These are phyloP conservation scores for Fusarium virguliforme DNA, from an alignment of 2,329 filamentous ascomycete genomes.

Conservation along the genomic window DNA sequence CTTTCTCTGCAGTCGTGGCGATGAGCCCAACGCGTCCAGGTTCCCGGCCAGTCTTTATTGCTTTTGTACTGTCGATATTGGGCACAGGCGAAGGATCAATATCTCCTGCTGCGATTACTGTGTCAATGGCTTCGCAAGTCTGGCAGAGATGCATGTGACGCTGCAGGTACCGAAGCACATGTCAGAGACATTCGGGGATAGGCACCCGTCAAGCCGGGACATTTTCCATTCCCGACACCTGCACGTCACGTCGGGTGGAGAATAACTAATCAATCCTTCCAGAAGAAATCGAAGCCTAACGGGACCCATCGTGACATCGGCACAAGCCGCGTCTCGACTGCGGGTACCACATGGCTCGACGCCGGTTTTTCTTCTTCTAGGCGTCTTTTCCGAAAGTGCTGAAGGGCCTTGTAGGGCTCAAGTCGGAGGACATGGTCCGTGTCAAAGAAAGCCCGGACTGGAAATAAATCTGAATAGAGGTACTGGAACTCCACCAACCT, in stretches of 20 bases:
- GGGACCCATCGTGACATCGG: neutral
- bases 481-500: neutral
- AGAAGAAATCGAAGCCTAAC: neutral
- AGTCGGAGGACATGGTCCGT: neutral
- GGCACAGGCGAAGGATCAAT: neutral
- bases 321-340: neutral
- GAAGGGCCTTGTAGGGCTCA: neutral
- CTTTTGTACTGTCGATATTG: neutral
- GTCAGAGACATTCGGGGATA: neutral
- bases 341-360: constrained; percentile 1
- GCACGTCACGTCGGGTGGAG: constrained; percentile 3
- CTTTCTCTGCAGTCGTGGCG: neutral
- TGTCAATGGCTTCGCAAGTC: neutral
- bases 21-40: neutral
- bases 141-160: neutral
- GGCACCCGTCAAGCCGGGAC: neutral
- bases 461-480: neutral
- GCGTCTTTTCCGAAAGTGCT: neutral
- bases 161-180: neutral
- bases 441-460: neutral
- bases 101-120: neutral
- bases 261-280: neutral
- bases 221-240: neutral
- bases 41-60: neutral
- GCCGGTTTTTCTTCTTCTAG: neutral